A percentile compares a stretch with the other conserved stretches of the same genome.
phyloP scores from a whole-genome alignment of 805 yeast genomes.

The Candida khao-thaluensis region DNA sequence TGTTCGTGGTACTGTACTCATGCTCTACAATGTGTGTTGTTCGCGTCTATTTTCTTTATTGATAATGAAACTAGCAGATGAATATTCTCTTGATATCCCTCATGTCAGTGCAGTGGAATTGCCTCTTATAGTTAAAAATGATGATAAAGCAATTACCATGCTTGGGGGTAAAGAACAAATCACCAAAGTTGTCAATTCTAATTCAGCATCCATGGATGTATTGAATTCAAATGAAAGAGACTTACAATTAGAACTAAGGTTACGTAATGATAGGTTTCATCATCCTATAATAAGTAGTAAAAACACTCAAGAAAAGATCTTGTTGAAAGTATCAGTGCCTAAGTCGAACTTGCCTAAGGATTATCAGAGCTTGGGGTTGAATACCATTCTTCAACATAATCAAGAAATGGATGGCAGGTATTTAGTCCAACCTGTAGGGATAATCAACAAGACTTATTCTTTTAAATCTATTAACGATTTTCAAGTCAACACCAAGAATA shows the following conservation, averaged over 20 bases:
- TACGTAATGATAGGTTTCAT: constrained; percentile 44
- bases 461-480: constrained; percentile 89
- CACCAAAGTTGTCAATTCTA: constrained; percentile 39
- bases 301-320: constrained; percentile 53
- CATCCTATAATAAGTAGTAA: constrained; percentile 64
- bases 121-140: constrained; percentile 68
- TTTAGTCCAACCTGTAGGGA: constrained; percentile 58
- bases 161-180: constrained; percentile 60
- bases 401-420: constrained; percentile 27
- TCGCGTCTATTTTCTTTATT: too few species aligned
- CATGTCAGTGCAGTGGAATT: constrained; percentile 73
- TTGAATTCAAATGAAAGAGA: constrained; percentile 5
- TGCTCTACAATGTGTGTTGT: too few species aligned
- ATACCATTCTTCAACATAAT: constrained; percentile 37
- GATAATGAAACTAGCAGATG: constrained; percentile 48
- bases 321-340: constrained; percentile 62
- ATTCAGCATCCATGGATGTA: constrained; percentile 20
- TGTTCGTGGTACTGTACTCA: too few species aligned
- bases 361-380: constrained; percentile 39
- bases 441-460: constrained; percentile 65
- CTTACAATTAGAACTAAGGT: constrained; percentile 37
- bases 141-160: constrained; percentile 61
- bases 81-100: constrained; percentile 68
- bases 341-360: constrained; percentile 45
- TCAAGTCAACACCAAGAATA: constrained; percentile 65